phyloP scores from a whole-genome alignment of 2,329 filamentous ascomycete species.

The Blumeria graminis region DNA sequence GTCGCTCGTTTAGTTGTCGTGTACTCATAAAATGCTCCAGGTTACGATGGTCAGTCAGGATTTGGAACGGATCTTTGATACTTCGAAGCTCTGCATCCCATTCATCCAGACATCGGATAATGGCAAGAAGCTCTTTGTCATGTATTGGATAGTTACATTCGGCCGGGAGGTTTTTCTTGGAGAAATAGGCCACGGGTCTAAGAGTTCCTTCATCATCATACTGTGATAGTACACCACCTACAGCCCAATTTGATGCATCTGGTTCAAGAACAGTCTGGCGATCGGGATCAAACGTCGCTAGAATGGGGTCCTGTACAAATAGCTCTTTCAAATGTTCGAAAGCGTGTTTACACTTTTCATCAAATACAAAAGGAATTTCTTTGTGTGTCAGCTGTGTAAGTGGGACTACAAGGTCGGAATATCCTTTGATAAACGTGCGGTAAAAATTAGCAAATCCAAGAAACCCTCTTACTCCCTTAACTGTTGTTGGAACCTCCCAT shows the following conservation, averaged over 20 bases:
- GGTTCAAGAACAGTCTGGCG: background rate
- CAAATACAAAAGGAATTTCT: no score
- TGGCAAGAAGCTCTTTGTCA: background rate
- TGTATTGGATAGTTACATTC: background rate
- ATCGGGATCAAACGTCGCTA: background rate
- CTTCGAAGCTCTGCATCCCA: background rate
- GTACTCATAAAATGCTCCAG: background rate
- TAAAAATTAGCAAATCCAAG: constrained; percentile 5
- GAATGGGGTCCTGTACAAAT: background rate
- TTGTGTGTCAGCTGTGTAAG: no score
- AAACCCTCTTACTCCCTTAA: constrained; percentile 1
- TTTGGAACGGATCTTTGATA: background rate
- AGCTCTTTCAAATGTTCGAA: background rate
- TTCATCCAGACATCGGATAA: background rate
- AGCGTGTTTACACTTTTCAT: background rate
- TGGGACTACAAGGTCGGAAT: background rate
- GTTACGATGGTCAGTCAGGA: background rate
- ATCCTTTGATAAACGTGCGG: constrained; percentile 3
- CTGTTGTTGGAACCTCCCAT: background rate
- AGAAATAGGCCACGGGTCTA: background rate
- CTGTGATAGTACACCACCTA: background rate
- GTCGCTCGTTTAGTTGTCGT: background rate
- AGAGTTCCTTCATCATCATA: background rate
- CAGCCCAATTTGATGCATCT: background rate
- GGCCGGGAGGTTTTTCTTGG: background rate